Evolutionary conservation across 139 green algal genomes (phyloP), one percentile per base, ranked within the genome.

Genomic region (Marvania coccoides): DNA sequence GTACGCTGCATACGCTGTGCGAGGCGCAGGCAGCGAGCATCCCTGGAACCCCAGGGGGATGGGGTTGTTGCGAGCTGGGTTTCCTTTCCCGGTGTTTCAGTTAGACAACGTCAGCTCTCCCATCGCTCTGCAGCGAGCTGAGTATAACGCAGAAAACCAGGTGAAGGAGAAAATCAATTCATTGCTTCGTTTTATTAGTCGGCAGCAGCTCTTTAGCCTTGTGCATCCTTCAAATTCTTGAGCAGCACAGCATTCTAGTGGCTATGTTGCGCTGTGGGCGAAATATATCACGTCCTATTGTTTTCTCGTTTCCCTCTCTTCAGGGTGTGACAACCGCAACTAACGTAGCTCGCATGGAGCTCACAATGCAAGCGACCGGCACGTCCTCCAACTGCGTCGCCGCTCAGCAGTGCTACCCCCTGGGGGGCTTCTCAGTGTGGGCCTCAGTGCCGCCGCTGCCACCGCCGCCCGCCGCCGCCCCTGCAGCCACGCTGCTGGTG

Each of bases 371-470:
- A 14, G 71, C 65, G 5, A n/a, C 35, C 2, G 59, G 30, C 26
- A 80, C 87, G 74, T 79, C 78, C 35, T 58, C 5, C 4, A 33
- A 51, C 23, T 92, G 85, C 73, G 70, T 92, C 6, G 14, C 38
- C 0, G 58, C 62, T 0, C 24, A 56, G 15, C 80, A 60, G 12
- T 92, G 86, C 62, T 63, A 78, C n/a, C 86, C 86, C 5, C 45
- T 95, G 24, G 88, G 88, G 8, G 81, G 80, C 12, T 87, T 89
- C 80, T 83, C 65, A 47, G 80, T 93, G 28, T 85, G 79, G 76
- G 77, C 79, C 2, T 72, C 84, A 23, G 35, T 90, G 65, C 83
- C 82, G 5, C 71, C 78, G 7, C 38, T 90, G 65, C 67, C 63
- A 4, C 40, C 28, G 29, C 36, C 12, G 19, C 3, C 19, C 54